These are phyloP conservation scores for Septoria linicola DNA, from an alignment of 2,329 filamentous ascomycete genomes.

Conservation along the genomic window DNA sequence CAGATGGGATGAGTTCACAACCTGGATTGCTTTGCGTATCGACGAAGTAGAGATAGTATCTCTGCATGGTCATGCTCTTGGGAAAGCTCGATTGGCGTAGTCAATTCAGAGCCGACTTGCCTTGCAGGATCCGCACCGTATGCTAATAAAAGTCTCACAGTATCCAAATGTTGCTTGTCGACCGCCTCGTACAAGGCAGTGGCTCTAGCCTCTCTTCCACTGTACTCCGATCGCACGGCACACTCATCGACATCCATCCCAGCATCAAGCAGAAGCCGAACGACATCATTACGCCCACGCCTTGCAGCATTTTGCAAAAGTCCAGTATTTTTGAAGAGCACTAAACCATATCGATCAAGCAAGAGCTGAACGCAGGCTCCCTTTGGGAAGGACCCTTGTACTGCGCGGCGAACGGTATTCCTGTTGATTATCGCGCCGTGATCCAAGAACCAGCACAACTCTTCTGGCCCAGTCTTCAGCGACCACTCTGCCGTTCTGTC, in stretches of 20 bases:
- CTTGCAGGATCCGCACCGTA: conserved; percentile 20
- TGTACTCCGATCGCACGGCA: conserved; percentile 9
- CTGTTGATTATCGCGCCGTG: conserved; percentile 18
- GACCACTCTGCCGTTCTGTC: conserved; percentile 20
- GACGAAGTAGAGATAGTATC: conserved; percentile 12
- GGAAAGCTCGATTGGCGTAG: conserved; percentile 20
- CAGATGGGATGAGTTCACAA: background rate
- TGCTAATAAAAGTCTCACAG: conserved; percentile 14
- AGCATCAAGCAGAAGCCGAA: conserved; percentile 16
- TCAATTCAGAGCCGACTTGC: conserved; percentile 9
- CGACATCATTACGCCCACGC: conserved; percentile 15
- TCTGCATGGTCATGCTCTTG: conserved; percentile 12
- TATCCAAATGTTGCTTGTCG: conserved; percentile 21
- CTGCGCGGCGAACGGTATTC: conserved; percentile 11
- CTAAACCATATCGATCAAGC: conserved; percentile 11
- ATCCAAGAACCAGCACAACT: conserved; percentile 22
- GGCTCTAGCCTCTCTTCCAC: conserved; percentile 17
- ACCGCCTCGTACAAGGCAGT: conserved; percentile 24
- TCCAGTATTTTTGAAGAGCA: conserved; percentile 16
- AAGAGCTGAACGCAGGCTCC: conserved; percentile 18
- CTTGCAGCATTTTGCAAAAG: conserved; percentile 23
- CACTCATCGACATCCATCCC: conserved; percentile 21
- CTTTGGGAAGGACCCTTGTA: conserved; percentile 12
- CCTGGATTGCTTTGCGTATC: background rate
- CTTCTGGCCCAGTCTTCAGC: conserved; percentile 18